phyloP scores from a whole-genome alignment of 768 basidiomycete species.

The Boletus insuetus region DNA sequence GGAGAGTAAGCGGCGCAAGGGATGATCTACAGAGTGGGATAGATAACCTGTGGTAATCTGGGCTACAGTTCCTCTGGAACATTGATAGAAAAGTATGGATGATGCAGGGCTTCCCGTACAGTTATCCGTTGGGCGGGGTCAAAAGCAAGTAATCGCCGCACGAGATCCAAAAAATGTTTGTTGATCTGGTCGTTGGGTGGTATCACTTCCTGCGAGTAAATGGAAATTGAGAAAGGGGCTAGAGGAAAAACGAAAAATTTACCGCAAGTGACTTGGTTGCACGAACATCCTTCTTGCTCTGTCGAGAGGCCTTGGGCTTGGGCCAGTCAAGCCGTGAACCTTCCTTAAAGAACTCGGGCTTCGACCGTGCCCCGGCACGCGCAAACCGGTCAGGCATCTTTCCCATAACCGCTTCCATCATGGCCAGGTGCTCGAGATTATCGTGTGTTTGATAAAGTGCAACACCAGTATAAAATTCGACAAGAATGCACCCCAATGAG shows the following conservation, averaged over 20 bases:
- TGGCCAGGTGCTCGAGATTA: conserved; percentile 97
- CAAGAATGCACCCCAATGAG: conserved; percentile 96
- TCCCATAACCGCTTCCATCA: conserved; percentile 99
- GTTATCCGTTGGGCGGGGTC: conserved; percentile 87
- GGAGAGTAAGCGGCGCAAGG: conserved; percentile 21
- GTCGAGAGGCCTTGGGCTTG: conserved; percentile 79
- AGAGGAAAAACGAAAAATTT: conserved; percentile 32
- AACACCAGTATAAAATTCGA: conserved; percentile 96
- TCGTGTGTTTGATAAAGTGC: conserved; percentile 99
- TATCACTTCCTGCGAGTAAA: conserved; percentile 69
- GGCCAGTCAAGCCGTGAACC: conserved; percentile 89
- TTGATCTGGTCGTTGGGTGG: conserved; percentile 71
- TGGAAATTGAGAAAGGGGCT: conserved; percentile 1
- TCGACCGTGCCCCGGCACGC: conserved; percentile 69
- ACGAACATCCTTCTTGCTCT: conserved; percentile 92
- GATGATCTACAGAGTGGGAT: conserved; percentile 34
- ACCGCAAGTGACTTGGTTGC: conserved; percentile 78
- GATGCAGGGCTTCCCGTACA: conserved; percentile 83
- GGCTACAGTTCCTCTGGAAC: conserved; percentile 67
- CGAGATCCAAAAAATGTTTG: conserved; percentile 82
- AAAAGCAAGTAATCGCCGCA: conserved; percentile 82
- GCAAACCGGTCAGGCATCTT: conserved; percentile 91
- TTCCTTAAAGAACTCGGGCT: conserved; percentile 93
- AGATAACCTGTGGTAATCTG: conserved; percentile 33
- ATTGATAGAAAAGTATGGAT: conserved; percentile 77